Evolutionary conservation across 345 rosid species (phyloP).

Genomic region (Acer campestre): DNA sequence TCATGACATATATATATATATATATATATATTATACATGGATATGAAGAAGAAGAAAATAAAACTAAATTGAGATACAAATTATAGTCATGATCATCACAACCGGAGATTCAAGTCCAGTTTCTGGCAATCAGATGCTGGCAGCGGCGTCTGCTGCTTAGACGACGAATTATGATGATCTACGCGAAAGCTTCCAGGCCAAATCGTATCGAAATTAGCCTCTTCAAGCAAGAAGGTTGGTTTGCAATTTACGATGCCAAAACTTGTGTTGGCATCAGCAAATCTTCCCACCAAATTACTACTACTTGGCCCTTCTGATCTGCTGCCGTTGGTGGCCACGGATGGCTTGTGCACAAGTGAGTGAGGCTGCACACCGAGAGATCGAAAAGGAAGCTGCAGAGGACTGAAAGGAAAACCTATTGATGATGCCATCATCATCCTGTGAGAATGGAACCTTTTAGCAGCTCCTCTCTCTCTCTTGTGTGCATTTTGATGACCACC

Average conservation of each 20-base stretch:
- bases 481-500: constrained; percentile 63
- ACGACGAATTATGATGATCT: background rate
- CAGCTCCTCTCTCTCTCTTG: constrained; percentile 47
- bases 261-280: constrained; percentile 22
- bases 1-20: background rate
- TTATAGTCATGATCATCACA: constrained; percentile 21
- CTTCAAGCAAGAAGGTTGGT: constrained; percentile 30
- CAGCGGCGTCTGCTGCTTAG: too few relatives aligned
- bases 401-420: constrained; percentile 24
- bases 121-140: constrained; percentile 28
- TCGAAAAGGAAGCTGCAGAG: constrained; percentile 16
- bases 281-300: constrained; percentile 18
- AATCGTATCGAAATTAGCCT: constrained; percentile 20
- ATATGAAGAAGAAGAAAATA: too few relatives aligned
- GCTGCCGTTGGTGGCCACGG: background rate
- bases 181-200: constrained; percentile 53
- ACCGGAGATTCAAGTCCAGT: constrained; percentile 44
- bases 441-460: constrained; percentile 38
- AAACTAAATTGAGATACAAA: background rate
- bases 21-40: background rate
- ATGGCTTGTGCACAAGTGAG: constrained; percentile 38
- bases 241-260: constrained; percentile 21
- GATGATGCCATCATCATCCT: constrained; percentile 35
- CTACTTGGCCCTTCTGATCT: constrained; percentile 23
- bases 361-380: constrained; percentile 47